Evolutionary conservation across 1,139 yeast genomes (phyloP).

Genomic region (Magnusiomyces sp.): DNA sequence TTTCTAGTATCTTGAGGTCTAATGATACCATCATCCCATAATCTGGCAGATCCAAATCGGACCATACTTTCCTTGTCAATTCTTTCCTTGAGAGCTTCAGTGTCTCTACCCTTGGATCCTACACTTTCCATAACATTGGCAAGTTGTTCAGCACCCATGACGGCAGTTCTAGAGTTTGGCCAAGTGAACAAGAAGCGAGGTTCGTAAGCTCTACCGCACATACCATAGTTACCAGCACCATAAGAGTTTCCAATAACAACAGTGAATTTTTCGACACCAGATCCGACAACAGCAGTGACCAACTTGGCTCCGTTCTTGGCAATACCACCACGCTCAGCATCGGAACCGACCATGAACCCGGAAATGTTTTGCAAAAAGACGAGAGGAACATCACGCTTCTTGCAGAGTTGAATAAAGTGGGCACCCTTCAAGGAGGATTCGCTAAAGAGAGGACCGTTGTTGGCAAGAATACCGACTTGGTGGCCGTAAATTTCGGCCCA

Average conservation of each 20-base stretch:
- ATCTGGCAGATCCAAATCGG: constrained; percentile 28
- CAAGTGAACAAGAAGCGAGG: constrained; percentile 32
- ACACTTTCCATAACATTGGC: constrained; percentile 31
- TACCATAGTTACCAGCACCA: constrained; percentile 34
- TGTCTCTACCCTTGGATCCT: constrained; percentile 23
- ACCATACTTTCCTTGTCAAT: constrained; percentile 29
- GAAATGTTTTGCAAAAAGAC: constrained; percentile 31
- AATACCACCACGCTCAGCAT: constrained; percentile 32
- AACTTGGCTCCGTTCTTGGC: constrained; percentile 33
- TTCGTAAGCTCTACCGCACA: constrained; percentile 33
- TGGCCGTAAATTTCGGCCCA: constrained; percentile 30
- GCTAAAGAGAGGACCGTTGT: constrained; percentile 31
- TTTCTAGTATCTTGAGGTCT: constrained; percentile 29
- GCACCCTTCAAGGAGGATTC: constrained; percentile 32
- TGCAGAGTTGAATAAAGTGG: constrained; percentile 32
- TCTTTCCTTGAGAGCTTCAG: constrained; percentile 23
- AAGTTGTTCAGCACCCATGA: constrained; percentile 33
- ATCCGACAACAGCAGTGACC: constrained; percentile 32
- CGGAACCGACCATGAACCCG: constrained; percentile 34
- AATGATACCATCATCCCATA: constrained; percentile 33
- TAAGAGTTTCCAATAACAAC: constrained; percentile 32
- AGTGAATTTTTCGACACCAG: constrained; percentile 30
- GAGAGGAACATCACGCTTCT: constrained; percentile 30
- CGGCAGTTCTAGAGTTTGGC: constrained; percentile 33
- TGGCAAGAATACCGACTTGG: constrained; percentile 31